phyloP scores from a whole-genome alignment of 345 rosid species.

The Carallia pectinifolia region DNA sequence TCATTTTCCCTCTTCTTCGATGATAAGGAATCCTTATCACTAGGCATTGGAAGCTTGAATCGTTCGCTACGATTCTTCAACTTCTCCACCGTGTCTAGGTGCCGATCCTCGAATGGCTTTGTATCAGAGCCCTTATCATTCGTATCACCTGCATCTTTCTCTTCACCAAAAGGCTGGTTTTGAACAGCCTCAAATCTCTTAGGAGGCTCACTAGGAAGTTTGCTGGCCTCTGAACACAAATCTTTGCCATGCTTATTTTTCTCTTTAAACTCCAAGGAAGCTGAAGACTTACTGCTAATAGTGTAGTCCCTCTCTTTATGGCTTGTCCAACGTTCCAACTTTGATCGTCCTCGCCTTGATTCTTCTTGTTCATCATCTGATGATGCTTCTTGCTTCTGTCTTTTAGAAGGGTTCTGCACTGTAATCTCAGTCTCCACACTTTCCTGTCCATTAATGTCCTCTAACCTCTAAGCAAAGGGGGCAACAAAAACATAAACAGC shows the following conservation, averaged over 20 bases:
- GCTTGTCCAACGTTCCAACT: constrained; percentile 94
- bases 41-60: constrained; percentile 92
- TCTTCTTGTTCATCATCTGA: constrained; percentile 79
- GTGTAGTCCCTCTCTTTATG: constrained; percentile 78
- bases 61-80: constrained; percentile 97
- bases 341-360: constrained; percentile 78
- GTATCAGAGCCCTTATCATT: constrained; percentile 56
- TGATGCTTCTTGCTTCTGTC: constrained; percentile 55
- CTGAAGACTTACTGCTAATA: constrained; percentile 50
- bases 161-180: constrained; percentile 42
- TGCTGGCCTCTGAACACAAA: constrained; percentile 35
- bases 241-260: constrained; percentile 42
- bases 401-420: constrained; percentile 45
- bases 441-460: constrained; percentile 43
- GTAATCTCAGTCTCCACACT: constrained; percentile 37
- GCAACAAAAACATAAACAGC: constrained; percentile 34
- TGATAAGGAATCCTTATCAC: constrained; percentile 54
- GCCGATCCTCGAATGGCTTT: constrained; percentile 61
- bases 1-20: constrained; percentile 64
- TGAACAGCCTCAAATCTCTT: constrained; percentile 38
- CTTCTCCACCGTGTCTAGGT: constrained; percentile 90
- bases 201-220: constrained; percentile 33
- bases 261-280: constrained; percentile 62
- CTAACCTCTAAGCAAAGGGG: constrained; percentile 52
- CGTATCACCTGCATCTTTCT: constrained; percentile 39